Percentiles rank a stretch among this genome's conserved stretches.
phyloP scores from a whole-genome alignment of 2,329 filamentous ascomycete genomes.

The Alternaria sp. region DNA sequence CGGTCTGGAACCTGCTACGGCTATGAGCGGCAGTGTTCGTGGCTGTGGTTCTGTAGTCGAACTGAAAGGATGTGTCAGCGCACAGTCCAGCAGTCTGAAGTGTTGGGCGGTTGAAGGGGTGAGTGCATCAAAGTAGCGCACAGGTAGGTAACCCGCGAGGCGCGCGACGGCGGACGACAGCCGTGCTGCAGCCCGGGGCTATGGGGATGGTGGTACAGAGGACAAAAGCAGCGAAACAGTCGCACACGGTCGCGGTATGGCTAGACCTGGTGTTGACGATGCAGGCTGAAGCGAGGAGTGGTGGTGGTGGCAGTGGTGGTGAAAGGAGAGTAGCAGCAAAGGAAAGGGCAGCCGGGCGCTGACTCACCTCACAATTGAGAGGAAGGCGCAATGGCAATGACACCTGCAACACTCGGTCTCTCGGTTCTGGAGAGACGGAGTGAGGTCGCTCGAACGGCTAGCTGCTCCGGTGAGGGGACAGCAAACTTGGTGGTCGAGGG shows the following conservation, averaged over 20 bases:
- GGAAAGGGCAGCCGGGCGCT: slow-evolving; percentile 31
- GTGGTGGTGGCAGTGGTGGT: slow-evolving; percentile 3
- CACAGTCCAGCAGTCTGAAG: slow-evolving; percentile 30
- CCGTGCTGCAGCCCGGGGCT: slow-evolving; percentile 39
- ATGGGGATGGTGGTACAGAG: slow-evolving; percentile 43
- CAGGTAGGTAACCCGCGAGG: slow-evolving; percentile 40
- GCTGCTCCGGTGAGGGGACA: slow-evolving; percentile 20
- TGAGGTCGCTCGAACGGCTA: slow-evolving; percentile 13
- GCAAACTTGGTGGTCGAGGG: slow-evolving; percentile 27
- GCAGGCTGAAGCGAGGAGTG: slow-evolving; percentile 21
- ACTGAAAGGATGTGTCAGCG: slow-evolving; percentile 42
- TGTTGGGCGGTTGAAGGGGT: slow-evolving; percentile 38
- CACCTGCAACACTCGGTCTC: slow-evolving; percentile 14
- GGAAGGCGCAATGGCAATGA: slow-evolving; percentile 21
- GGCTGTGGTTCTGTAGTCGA: slow-evolving; percentile 32
- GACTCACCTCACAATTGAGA: slow-evolving; percentile 43
- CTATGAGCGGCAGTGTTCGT: slow-evolving; percentile 36
- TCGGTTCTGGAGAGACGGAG: slow-evolving; percentile 15
- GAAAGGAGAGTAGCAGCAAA: neutral
- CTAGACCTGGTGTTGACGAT: slow-evolving; percentile 33
- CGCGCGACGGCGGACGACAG: slow-evolving; percentile 46
- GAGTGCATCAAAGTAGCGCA: slow-evolving; percentile 50
- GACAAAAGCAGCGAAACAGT: slow-evolving; percentile 46
- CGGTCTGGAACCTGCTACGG: slow-evolving; percentile 23
- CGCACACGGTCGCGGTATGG: slow-evolving; percentile 37